These are phyloP conservation scores for Brassica juncea DNA, from an alignment of 345 rosid genomes.

Conservation along the genomic window DNA sequence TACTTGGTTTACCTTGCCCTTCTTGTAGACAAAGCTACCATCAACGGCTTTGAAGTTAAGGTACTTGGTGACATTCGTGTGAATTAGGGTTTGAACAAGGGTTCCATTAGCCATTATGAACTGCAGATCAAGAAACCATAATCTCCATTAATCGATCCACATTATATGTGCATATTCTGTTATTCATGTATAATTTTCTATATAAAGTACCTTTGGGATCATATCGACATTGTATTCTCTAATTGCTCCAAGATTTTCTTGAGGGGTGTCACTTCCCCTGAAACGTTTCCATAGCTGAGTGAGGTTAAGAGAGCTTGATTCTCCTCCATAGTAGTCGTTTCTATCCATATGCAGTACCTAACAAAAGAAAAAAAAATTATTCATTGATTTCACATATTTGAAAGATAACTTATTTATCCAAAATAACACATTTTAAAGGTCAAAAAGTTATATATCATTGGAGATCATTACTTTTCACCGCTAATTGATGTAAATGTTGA, in stretches of 20 bases:
- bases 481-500: not conserved
- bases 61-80: constrained; percentile 86
- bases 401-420: not conserved
- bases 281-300: constrained; percentile 69
- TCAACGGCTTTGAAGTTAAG: constrained; percentile 94
- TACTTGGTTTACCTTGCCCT: constrained; percentile 65
- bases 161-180: not conserved
- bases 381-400: no score
- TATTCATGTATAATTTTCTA: not conserved
- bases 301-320: constrained; percentile 78
- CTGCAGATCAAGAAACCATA: constrained; percentile 40
- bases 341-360: constrained; percentile 82
- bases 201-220: constrained; percentile 70
- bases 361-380: not conserved
- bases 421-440: not conserved
- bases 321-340: constrained; percentile 86
- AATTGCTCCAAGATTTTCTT: constrained; percentile 67
- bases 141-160: not conserved
- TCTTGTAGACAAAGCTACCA: constrained; percentile 91
- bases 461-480: not conserved
- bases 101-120: constrained; percentile 90
- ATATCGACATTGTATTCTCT: constrained; percentile 85
- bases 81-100: constrained; percentile 86
- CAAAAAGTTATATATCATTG: not conserved
- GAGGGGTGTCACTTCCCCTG: constrained; percentile 64